Conservation (phyloP, 169 alveolate species). For the Plasmodium relictum region DNA sequence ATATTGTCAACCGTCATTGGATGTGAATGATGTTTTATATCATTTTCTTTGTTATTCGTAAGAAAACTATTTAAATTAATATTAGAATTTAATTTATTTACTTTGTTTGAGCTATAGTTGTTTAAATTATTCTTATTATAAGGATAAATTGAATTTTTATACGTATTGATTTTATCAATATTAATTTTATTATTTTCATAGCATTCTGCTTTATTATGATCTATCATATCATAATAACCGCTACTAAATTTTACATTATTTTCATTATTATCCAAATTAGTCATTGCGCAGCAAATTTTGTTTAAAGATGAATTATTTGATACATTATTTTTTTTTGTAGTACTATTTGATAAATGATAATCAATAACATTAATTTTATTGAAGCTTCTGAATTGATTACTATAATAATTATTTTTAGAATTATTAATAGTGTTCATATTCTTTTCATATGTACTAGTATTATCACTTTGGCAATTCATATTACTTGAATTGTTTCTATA, state of each 20-base stretch:
- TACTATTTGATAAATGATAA: too few relatives aligned
- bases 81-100: neutral
- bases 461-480: too few relatives aligned
- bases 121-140: conserved; percentile 3
- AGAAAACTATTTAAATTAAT: neutral
- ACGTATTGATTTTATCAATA: neutral
- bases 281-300: too few relatives aligned
- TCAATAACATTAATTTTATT: too few relatives aligned
- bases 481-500: too few relatives aligned
- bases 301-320: too few relatives aligned
- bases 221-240: neutral
- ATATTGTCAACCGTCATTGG: neutral
- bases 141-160: neutral
- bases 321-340: too few relatives aligned
- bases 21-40: conserved; percentile 2
- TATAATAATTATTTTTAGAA: too few relatives aligned
- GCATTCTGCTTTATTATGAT: neutral
- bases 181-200: conserved; percentile 1
- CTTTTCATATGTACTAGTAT: too few relatives aligned
- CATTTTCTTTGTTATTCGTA: conserved; percentile 12
- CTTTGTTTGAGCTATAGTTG: conserved; percentile 2
- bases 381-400: too few relatives aligned
- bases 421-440: too few relatives aligned
- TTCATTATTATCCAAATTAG: neutral
- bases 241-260: neutral